Conservation (phyloP, 352 stramenopile genomes). For the Pythium utonaiense region DNA sequence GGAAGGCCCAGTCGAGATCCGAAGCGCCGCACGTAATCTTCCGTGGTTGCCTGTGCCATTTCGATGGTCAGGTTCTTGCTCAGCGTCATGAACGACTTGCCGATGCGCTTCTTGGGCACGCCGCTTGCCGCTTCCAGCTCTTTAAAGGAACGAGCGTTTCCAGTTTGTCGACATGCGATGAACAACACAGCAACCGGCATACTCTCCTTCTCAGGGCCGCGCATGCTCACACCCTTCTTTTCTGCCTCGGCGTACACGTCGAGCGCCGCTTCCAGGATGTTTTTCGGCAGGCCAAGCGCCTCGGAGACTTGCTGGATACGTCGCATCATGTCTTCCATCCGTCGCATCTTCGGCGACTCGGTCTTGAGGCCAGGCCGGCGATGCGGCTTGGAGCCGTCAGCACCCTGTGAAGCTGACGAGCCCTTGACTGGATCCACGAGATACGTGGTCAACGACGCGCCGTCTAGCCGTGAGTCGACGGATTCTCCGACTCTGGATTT, state of each 20-base stretch:
- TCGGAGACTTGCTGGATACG: conserved; percentile 69
- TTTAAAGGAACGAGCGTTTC: conserved; percentile 66
- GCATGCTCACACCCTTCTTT: conserved; percentile 59
- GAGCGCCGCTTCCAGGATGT: conserved; percentile 65
- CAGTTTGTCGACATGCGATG: conserved; percentile 65
- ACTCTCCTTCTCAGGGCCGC: conserved; percentile 60
- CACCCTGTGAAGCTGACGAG: conserved; percentile 14
- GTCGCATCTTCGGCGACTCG: conserved; percentile 52
- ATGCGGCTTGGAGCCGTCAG: conserved; percentile 31
- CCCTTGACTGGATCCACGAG: conserved; percentile 57
- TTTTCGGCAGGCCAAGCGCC: conserved; percentile 57
- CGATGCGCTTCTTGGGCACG: conserved; percentile 68
- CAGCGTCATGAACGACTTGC: conserved; percentile 76
- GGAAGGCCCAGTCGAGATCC: conserved; percentile 69
- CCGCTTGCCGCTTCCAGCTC: conserved; percentile 76
- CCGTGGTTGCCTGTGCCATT: conserved; percentile 62
- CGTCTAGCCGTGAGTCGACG: conserved; percentile 56
- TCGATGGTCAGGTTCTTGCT: conserved; percentile 52
- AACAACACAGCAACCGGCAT: conserved; percentile 67
- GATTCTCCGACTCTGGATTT: conserved; percentile 81
- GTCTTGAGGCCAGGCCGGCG: conserved; percentile 60
- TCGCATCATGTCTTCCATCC: conserved; percentile 67
- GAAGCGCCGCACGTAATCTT: conserved; percentile 77
- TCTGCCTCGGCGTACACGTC: conserved; percentile 71
- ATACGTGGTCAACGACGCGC: conserved; percentile 61